Evolutionary conservation across 2,329 filamentous ascomycete species (phyloP), one percentile per base, ranked within the genome.

Genomic region (Aspergillus melleus): DNA sequence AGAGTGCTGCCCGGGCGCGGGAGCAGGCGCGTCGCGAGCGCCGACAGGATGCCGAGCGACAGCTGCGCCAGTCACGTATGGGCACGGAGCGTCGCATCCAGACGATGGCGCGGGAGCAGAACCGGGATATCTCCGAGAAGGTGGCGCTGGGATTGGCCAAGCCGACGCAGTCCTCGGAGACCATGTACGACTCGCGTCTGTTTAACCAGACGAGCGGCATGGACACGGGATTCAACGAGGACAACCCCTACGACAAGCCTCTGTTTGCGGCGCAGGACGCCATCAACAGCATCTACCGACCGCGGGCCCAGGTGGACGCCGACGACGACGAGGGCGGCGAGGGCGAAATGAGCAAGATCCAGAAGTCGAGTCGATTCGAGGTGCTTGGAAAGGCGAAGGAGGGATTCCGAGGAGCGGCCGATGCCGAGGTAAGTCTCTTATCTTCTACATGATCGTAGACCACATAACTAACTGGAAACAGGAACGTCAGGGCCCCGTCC

Each of bases 191-290:
- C 79, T 96, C 92, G 2, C 85, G 95, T 46, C 79, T 99, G 30
- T 99, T 99, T 79, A 97, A 98, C 78, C 92, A 96, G 78, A 90
- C 88, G 6, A 93, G 90, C 68, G 95, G 95, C 0, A 96, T 99
- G 73, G 89, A 92, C 67, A 86, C 88, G 55, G 95, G 94, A 0
- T 92, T 97, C 83, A 99, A 99, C 76, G 95, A 99, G 76, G 95
- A 99, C 75, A 95, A 99, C 72, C 88, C 89, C 0, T 99, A 98
- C 79, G 95, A 98, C 76, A 98, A 98, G 78, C 95, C 95, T 20
- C 81, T 99, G 8, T 99, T 99, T 74, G 93, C 93, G 0, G 94
- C 95, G 14, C 92, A 97, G 74, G 94, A 98, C 72, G 94, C 92
- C 9, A 92, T 97, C 69, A 95, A 87, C 79, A 94, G 89, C 74